Evolutionary conservation across 257 asterid genomes (phyloP), one percentile per base, ranked within the genome.

Genomic region (Fraxinus americana): DNA sequence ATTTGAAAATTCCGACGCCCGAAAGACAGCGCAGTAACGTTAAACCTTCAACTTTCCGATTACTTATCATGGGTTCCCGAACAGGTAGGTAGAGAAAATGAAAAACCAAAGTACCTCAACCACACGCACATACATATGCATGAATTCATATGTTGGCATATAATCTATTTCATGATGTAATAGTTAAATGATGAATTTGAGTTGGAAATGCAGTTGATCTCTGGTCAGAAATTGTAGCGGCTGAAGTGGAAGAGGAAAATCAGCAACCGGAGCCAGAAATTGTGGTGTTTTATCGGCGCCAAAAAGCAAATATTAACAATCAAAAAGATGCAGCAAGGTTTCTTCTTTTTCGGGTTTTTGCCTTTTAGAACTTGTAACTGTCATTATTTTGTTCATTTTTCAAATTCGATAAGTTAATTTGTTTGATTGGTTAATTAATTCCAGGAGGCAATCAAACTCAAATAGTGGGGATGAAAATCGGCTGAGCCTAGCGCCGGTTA

Each of bases 401-500:
- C 19, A 27, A 71, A 76, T 34, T 48, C 70, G 36, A 21, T 13
- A 1, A 30, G 57, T 77, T 10, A 50, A 12, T 71, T 54, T 23
- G 27, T 7, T n/a, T 35, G 54, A 75, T 69, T 43, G 14, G 27
- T 35, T 43, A 48, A 70, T 59, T 80, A 45, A 14, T 77, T 75
- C 52, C 90, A 94, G 98, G 87, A 86, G 90, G 79, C 83, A 72
- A 78, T 91, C 91, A 32, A 86, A 73, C 70, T 86, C 92, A n/a
- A 88, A 79, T 71, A 85, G 85, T 12, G 83, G 80, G 69, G 72
- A 81, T n/a, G 91, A 73, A 71, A 83, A 70, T 12, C 86, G 91
- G 75, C 69, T 74, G 82, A 89, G 89, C 79, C 77, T 92, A 25
- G 85, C 75, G 11, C 93, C 89, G 23, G 87, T 83, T 48, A 88